Conservation (phyloP, 768 basidiomycete genomes). For the Boletus insuetus region DNA sequence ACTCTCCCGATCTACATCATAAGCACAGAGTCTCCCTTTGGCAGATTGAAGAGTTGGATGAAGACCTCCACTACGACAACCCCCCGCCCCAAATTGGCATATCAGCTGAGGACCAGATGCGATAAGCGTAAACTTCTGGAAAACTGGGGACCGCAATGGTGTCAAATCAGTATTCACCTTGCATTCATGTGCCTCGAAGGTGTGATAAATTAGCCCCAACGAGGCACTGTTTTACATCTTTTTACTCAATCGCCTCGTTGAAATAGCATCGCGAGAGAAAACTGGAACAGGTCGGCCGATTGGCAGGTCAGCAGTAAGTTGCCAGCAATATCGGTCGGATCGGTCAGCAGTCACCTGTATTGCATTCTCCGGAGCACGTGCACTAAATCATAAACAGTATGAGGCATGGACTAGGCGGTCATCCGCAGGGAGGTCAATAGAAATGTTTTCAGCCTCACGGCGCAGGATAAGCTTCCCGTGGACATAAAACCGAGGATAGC, state of each 20-base stretch:
- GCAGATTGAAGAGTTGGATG: no score
- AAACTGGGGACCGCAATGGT: neutral
- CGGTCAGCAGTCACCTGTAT: neutral
- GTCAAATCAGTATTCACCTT: neutral
- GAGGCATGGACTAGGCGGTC: neutral
- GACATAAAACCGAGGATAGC: neutral
- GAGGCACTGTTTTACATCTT: no score
- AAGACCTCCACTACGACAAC: neutral
- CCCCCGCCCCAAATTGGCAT: neutral
- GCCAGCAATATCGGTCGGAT: no score
- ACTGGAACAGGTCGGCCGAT: neutral
- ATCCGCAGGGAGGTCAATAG: neutral
- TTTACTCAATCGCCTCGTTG: neutral
- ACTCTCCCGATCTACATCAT: neutral
- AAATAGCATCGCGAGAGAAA: no score
- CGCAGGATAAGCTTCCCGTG: neutral
- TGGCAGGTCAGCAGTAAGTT: no score
- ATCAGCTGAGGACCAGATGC: neutral
- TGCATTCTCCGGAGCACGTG: constrained; percentile 2
- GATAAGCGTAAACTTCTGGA: neutral
- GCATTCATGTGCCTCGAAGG: neutral
- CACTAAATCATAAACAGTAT: constrained; percentile 1
- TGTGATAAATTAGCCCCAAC: neutral
- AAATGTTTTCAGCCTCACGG: constrained; percentile 11
- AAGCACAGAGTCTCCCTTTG: no score